Evolutionary conservation across 148 eudicot genomes (phyloP).

Genomic region (Vaccinium darrowii): DNA sequence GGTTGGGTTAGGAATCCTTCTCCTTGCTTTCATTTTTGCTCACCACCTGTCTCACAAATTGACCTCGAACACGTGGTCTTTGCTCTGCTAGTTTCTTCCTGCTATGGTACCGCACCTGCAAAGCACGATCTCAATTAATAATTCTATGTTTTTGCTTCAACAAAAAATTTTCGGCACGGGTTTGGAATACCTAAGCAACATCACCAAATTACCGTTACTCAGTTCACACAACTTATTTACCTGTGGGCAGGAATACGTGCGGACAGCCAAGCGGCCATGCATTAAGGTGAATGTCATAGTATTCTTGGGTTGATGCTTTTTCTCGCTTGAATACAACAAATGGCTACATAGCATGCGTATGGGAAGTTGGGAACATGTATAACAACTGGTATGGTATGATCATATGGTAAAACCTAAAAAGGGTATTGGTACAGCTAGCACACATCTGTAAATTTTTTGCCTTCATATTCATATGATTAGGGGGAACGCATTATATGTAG

Average conservation of each 20-base stretch:
- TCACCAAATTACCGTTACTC: neutral
- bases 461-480: neutral
- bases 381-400: neutral
- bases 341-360: neutral
- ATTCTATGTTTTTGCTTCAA: constrained; percentile 4
- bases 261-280: neutral
- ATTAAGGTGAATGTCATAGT: neutral
- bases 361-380: neutral
- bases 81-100: constrained; percentile 80
- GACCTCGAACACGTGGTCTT: constrained; percentile 75
- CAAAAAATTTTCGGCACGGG: neutral
- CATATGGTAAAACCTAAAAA: neutral
- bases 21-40: constrained; percentile 39
- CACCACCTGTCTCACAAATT: constrained; percentile 47
- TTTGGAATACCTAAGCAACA: neutral
- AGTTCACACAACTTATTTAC: neutral
- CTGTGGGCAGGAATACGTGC: neutral
- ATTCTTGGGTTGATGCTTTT: neutral
- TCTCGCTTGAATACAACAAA: neutral
- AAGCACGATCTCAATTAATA: constrained; percentile 3
- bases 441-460: neutral
- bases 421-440: neutral
- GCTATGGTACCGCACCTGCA: constrained; percentile 74
- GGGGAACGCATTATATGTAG: neutral
- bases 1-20: constrained; percentile 44